Evolutionary conservation across 2,329 filamentous ascomycete species (phyloP).

Genomic region (Talaromyces funiculosus): DNA sequence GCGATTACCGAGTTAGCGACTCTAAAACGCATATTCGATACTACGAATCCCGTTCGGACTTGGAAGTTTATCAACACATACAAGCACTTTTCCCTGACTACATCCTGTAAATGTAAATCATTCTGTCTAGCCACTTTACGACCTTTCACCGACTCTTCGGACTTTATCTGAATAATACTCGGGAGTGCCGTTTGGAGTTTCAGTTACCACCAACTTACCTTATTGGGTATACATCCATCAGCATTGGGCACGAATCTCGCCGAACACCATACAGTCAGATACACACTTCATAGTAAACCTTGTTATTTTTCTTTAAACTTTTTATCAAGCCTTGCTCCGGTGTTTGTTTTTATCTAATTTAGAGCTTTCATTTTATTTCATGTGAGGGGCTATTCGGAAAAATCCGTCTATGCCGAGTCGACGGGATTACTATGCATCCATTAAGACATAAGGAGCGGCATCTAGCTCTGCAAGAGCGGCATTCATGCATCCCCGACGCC

Average conservation of each 20-base stretch:
- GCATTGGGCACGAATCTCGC: conserved; percentile 3
- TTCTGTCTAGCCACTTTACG: not conserved
- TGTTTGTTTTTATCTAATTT: not conserved
- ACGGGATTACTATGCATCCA: not conserved
- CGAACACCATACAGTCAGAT: not conserved
- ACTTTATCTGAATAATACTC: not conserved
- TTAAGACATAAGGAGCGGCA: not conserved
- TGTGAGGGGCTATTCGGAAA: not conserved
- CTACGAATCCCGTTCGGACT: not conserved
- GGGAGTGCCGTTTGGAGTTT: not conserved
- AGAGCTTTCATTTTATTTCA: too few relatives aligned
- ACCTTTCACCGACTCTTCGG: not conserved
- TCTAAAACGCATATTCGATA: not conserved
- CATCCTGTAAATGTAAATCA: not conserved
- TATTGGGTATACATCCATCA: not conserved
- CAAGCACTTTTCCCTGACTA: not conserved
- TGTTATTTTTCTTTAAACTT: too few relatives aligned
- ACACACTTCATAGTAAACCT: not conserved
- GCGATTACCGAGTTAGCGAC: not conserved
- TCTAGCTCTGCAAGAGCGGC: not conserved
- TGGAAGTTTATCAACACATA: not conserved
- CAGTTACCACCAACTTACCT: not conserved
- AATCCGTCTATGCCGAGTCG: not conserved
- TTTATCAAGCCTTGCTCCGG: not conserved
- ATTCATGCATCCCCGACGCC: not conserved